Conservation (phyloP, 495 filamentous ascomycete genomes). For the Talaromyces stipitatus region DNA sequence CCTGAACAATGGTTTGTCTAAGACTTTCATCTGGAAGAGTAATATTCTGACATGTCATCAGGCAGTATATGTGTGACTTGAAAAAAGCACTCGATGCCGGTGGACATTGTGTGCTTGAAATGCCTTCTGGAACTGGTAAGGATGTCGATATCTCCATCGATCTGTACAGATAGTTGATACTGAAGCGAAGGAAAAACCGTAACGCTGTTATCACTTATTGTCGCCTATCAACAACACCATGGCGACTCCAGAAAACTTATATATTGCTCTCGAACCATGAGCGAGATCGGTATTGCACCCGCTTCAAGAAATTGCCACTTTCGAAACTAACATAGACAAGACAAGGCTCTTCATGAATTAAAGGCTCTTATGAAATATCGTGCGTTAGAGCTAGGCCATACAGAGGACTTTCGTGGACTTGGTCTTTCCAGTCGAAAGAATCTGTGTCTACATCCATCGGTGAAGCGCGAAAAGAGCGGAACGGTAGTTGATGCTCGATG, state of each 20-base stretch:
- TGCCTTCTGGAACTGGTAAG: constrained; percentile 93
- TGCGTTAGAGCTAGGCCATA: constrained; percentile 71
- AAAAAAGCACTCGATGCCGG: constrained; percentile 92
- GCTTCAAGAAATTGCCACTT: constrained; percentile 57
- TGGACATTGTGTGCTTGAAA: constrained; percentile 97
- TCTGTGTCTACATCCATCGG: constrained; percentile 88
- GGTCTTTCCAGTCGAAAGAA: constrained; percentile 97
- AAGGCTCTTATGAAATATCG: constrained; percentile 93
- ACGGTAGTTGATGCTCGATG: constrained; percentile 89
- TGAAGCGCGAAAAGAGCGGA: constrained; percentile 92
- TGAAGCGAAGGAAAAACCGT: constrained; percentile 61
- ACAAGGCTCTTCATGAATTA: constrained; percentile 91
- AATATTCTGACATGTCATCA: constrained; percentile 12
- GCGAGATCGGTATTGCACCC: constrained; percentile 19
- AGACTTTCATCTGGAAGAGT: background rate
- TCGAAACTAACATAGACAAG: constrained; percentile 58
- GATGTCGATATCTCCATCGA: background rate
- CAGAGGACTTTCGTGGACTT: constrained; percentile 88
- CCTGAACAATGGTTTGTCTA: constrained; percentile 81
- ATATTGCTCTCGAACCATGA: constrained; percentile 86
- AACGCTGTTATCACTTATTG: constrained; percentile 87
- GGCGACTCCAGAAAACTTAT: constrained; percentile 91
- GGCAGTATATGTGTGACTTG: constrained; percentile 91
- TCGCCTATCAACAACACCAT: constrained; percentile 90
- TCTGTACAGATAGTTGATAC: background rate